Evolutionary conservation across 805 yeast species (phyloP).

Genomic region (Spathaspora passalidarum): DNA sequence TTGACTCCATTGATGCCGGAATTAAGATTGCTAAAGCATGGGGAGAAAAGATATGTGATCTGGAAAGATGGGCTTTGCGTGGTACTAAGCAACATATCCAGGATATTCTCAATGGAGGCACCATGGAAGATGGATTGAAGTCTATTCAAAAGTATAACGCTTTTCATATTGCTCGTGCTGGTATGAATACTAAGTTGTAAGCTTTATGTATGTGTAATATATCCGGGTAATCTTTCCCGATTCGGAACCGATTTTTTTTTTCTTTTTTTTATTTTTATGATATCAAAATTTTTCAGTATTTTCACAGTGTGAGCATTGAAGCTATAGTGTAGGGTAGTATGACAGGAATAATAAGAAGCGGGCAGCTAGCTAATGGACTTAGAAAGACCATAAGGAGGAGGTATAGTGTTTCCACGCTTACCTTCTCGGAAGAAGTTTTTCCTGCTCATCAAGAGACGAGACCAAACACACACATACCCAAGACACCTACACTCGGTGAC

Average conservation of each 20-base stretch:
- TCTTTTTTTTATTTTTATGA: not conserved
- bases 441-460: not conserved
- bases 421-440: not conserved
- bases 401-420: not conserved
- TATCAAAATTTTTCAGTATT: not conserved
- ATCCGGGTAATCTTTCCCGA: not conserved
- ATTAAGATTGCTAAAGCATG: conserved; percentile 45
- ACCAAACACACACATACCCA: not conserved
- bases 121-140: conserved; percentile 45
- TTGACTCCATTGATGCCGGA: conserved; percentile 47
- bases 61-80: conserved; percentile 56
- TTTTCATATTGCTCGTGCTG: conserved; percentile 17
- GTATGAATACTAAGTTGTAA: not conserved
- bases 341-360: not conserved
- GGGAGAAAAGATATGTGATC: conserved; percentile 45
- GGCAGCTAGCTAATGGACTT: not conserved
- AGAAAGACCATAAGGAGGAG: not conserved
- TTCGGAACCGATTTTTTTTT: not conserved
- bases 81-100: conserved; percentile 63
- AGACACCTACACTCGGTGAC: not conserved
- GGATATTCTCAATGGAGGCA: conserved; percentile 31
- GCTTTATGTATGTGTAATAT: not conserved
- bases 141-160: conserved; percentile 56
- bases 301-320: not conserved
- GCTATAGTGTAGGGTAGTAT: not conserved